Evolutionary conservation across 148 eudicot species (phyloP).

Genomic region (Rhododendron ferrugineum): DNA sequence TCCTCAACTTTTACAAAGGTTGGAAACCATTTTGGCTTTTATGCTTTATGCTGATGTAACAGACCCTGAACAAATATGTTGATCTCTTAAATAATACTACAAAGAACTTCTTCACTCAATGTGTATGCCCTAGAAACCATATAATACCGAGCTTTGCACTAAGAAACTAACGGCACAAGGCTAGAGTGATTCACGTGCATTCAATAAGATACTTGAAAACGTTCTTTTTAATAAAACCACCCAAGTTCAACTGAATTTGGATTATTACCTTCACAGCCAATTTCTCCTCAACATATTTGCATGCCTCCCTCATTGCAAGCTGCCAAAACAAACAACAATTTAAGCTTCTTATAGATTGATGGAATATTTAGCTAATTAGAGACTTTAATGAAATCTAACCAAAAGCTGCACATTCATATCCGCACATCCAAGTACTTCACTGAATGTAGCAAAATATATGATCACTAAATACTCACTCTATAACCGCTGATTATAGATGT

Average conservation of each 20-base stretch:
- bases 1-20: no score
- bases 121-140: neutral
- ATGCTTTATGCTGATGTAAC: no score
- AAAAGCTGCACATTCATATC: neutral
- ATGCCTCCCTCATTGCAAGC: slow-evolving; percentile 99
- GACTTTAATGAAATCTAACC: neutral
- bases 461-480: slow-evolving; percentile 45
- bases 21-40: no score
- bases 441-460: neutral
- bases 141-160: neutral
- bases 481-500: slow-evolving; percentile 92
- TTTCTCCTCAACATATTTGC: slow-evolving; percentile 96
- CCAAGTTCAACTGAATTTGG: neutral
- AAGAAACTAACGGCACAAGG: neutral
- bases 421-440: neutral
- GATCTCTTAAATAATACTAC: neutral
- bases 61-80: no score
- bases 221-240: neutral
- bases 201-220: neutral
- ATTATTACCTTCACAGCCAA: slow-evolving; percentile 71
- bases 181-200: neutral
- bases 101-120: neutral
- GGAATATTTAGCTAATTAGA: neutral
- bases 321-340: slow-evolving; percentile 24
- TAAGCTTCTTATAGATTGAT: neutral